Percentiles rank a stretch among this genome's conserved stretches.
phyloP scores from a whole-genome alignment of 371 early-diverging fungal genomes.

The Coemansia sp. region DNA sequence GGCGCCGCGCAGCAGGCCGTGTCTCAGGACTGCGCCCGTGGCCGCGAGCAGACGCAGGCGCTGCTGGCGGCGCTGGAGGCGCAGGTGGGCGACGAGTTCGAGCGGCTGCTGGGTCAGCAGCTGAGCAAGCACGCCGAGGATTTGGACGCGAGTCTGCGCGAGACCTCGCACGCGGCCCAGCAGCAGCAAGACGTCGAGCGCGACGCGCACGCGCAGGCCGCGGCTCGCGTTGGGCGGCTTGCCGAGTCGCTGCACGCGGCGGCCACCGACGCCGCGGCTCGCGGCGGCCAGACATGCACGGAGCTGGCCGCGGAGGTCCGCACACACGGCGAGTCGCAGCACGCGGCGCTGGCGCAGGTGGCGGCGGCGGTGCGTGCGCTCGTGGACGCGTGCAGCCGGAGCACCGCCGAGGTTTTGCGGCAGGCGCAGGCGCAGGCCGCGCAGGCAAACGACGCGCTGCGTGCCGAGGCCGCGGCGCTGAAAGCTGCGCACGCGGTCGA shows the following conservation, averaged over 20 bases:
- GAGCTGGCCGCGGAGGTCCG: not conserved
- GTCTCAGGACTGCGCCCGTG: not conserved
- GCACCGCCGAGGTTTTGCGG: not conserved
- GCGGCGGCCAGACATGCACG: not conserved
- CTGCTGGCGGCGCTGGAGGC: conserved; percentile 9
- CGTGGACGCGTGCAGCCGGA: not conserved
- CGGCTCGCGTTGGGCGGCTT: too few species aligned
- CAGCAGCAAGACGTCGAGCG: not conserved
- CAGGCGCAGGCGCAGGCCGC: not conserved
- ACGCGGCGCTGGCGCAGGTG: not conserved
- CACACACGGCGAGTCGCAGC: not conserved
- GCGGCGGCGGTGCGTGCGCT: not conserved
- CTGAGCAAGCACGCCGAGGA: conserved; percentile 3
- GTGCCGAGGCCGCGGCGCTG: conserved; percentile 3
- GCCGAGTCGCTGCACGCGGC: too few species aligned
- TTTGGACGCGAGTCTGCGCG: not conserved
- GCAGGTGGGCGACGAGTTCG: conserved; percentile 26
- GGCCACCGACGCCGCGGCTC: not conserved
- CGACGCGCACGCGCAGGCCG: not conserved
- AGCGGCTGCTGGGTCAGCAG: not conserved
- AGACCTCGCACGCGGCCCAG: not conserved
- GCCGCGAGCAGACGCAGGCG: conserved; percentile 1
- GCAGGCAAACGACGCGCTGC: not conserved
- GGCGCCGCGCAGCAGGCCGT: not conserved
- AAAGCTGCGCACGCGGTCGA: not conserved